Percentiles rank a stretch among this genome's conserved stretches.
These are phyloP conservation scores for Hymenoscyphus linearis DNA, from an alignment of 2,329 filamentous ascomycete genomes.

Conservation along the genomic window DNA sequence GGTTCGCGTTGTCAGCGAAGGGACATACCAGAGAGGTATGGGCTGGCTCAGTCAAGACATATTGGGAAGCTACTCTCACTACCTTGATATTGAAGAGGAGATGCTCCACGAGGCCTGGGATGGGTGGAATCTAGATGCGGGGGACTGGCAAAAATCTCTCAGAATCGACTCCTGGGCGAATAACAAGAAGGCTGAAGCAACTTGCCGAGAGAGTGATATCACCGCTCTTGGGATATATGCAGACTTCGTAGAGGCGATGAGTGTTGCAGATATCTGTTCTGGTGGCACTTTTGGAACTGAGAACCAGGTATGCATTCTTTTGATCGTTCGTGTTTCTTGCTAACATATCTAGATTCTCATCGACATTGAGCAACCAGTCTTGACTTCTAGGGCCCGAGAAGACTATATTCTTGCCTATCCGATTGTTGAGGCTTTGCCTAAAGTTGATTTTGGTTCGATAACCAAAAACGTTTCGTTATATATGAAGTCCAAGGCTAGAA, in stretches of 20 bases:
- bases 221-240: constrained; percentile 46
- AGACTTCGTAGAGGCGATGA: constrained; percentile 53
- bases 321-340: neutral
- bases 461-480: constrained; percentile 25
- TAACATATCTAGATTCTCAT: constrained; percentile 22
- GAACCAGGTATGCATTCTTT: constrained; percentile 20
- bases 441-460: constrained; percentile 16
- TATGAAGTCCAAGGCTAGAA: constrained; percentile 26
- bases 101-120: constrained; percentile 59
- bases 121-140: constrained; percentile 61
- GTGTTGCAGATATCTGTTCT: constrained; percentile 56
- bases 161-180: constrained; percentile 38
- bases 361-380: constrained; percentile 23
- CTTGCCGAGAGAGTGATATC: constrained; percentile 21
- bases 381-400: constrained; percentile 43
- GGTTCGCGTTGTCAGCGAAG: constrained; percentile 73
- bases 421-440: constrained; percentile 46
- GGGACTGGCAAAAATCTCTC: constrained; percentile 47
- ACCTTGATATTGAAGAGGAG: constrained; percentile 52
- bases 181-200: constrained; percentile 19
- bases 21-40: constrained; percentile 74
- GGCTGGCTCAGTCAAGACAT: constrained; percentile 66
- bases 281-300: constrained; percentile 22
- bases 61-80: constrained; percentile 34
- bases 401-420: constrained; percentile 50